Evolutionary conservation across 805 yeast species (phyloP).

Genomic region (Metschnikowia koreensis): DNA sequence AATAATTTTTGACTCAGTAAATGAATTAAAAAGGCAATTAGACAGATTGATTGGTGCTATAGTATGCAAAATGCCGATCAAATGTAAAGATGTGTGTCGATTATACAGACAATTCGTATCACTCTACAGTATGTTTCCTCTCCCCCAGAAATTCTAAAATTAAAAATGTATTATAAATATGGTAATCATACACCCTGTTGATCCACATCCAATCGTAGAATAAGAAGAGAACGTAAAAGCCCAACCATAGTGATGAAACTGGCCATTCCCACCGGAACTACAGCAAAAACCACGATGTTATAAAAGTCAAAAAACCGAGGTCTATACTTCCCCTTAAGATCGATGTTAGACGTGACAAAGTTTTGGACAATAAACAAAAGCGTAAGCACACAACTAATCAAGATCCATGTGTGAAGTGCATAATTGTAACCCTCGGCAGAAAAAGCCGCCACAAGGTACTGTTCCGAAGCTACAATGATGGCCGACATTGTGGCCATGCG

Average conservation of each 20-base stretch:
- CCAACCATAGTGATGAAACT: constrained; percentile 91
- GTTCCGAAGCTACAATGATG: constrained; percentile 66
- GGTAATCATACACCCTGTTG: constrained; percentile 8
- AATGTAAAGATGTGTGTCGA: no score
- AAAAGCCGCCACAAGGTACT: constrained; percentile 62
- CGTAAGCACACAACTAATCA: constrained; percentile 83
- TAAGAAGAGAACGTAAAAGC: constrained; percentile 68
- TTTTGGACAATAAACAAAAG: constrained; percentile 79
- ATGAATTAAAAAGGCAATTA: no score
- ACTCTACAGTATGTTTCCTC: no score
- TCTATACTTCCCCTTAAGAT: constrained; percentile 43
- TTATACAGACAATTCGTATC: no score
- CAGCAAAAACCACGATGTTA: constrained; percentile 91
- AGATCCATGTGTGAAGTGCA: constrained; percentile 85
- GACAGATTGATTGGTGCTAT: no score
- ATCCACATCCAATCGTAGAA: constrained; percentile 64
- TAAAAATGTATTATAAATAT: neutral
- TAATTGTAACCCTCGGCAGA: constrained; percentile 66
- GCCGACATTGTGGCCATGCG: constrained; percentile 83
- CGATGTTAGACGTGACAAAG: constrained; percentile 77
- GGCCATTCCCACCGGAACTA: constrained; percentile 96
- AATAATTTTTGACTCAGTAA: no score
- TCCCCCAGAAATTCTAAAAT: no score
- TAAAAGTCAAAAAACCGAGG: constrained; percentile 80
- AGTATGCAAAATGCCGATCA: no score